Evolutionary conservation across 2,329 filamentous ascomycete genomes (phyloP).

Genomic region (Xylaria hypoxylon): DNA sequence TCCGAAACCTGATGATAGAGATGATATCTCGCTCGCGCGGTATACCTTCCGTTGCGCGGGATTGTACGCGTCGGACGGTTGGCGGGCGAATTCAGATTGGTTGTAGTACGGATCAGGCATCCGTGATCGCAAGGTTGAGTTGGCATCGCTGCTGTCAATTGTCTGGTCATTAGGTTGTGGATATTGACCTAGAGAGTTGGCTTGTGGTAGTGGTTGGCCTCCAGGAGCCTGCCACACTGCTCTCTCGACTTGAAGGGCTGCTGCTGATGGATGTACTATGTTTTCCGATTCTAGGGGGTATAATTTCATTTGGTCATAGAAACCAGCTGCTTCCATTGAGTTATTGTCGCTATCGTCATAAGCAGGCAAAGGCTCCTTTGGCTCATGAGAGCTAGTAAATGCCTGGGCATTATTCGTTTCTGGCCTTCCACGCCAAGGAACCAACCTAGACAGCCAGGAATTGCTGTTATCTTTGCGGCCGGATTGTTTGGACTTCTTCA

Average conservation of each 20-base stretch:
- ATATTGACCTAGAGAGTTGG: constrained; percentile 45
- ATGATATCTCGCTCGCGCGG: constrained; percentile 65
- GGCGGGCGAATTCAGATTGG: constrained; percentile 54
- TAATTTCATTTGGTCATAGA: constrained; percentile 43
- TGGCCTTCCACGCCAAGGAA: constrained; percentile 41
- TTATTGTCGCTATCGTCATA: constrained; percentile 45
- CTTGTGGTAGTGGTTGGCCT: constrained; percentile 35
- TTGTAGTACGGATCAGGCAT: constrained; percentile 55
- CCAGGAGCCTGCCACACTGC: constrained; percentile 39
- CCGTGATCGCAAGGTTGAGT: constrained; percentile 51
- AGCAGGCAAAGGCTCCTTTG: constrained; percentile 45
- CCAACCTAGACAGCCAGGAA: constrained; percentile 38
- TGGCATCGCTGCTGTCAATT: constrained; percentile 45
- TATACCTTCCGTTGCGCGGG: constrained; percentile 53
- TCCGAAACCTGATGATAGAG: constrained; percentile 73
- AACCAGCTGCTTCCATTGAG: constrained; percentile 42
- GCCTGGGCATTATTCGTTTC: constrained; percentile 34
- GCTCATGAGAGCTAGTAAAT: constrained; percentile 32
- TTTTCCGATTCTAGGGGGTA: constrained; percentile 37
- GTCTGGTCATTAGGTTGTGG: constrained; percentile 46
- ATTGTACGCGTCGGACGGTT: constrained; percentile 54
- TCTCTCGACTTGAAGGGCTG: constrained; percentile 34
- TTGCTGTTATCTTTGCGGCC: constrained; percentile 39
- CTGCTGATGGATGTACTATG: constrained; percentile 37
- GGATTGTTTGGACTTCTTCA: constrained; percentile 49